These are phyloP conservation scores for Margaritispora aquatica DNA, from an alignment of 495 filamentous ascomycete species.

Conservation along the genomic window DNA sequence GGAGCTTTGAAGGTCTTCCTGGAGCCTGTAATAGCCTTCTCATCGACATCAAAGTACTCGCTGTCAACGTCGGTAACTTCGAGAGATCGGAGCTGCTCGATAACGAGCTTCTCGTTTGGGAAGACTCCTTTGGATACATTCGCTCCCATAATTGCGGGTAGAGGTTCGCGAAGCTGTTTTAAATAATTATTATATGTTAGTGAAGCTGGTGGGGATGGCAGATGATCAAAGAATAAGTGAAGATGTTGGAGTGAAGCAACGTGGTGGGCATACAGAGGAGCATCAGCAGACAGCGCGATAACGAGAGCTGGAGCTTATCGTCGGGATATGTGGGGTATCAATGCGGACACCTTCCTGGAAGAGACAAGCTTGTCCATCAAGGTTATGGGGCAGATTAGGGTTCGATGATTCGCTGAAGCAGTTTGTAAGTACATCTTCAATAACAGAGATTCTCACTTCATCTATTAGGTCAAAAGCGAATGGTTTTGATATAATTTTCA, in stretches of 20 bases:
- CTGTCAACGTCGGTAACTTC: conserved; percentile 30
- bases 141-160: conserved; percentile 41
- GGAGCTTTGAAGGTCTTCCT: conserved; percentile 18
- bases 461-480: too few species aligned
- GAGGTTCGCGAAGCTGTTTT: too few species aligned
- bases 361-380: not conserved
- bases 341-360: not conserved
- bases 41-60: conserved; percentile 43
- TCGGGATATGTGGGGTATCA: not conserved
- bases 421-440: not conserved
- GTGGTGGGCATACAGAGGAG: too few species aligned
- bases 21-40: conserved; percentile 19
- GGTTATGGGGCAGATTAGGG: not conserved
- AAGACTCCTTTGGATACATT: conserved; percentile 36
- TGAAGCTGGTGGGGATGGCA: not conserved
- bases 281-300: too few species aligned
- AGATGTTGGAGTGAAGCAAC: too few species aligned
- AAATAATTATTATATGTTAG: too few species aligned
- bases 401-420: not conserved
- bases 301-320: not conserved
- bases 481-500: too few species aligned
- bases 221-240: not conserved
- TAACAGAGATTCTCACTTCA: too few species aligned
- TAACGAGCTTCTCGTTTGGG: conserved; percentile 34
- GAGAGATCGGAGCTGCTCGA: conserved; percentile 35